A percentile compares a stretch with the other conserved stretches of the same genome.
Conservation (phyloP, 2,329 filamentous ascomycete species). For the Rutstroemia sydowiana region DNA sequence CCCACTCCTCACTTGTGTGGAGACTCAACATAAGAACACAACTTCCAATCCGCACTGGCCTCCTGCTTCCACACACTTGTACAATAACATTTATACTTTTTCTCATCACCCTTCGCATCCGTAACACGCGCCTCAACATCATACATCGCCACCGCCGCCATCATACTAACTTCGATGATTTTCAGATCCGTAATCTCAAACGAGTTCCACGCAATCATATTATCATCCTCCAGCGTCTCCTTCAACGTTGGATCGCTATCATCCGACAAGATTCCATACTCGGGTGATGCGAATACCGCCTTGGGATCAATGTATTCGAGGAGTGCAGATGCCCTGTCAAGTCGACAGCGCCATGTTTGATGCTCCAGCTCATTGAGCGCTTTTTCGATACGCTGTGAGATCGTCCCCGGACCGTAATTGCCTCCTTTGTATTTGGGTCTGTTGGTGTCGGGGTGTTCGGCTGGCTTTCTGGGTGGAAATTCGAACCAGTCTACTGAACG, state of each 20-base stretch:
- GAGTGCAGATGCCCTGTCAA: conserved; percentile 4
- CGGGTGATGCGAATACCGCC: conserved; percentile 8
- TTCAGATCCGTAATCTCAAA: conserved; percentile 8
- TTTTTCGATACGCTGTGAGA: conserved; percentile 6
- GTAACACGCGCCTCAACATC: conserved; percentile 3
- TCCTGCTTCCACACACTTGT: conserved; percentile 8
- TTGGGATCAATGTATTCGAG: conserved; percentile 10
- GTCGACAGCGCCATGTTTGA: conserved; percentile 8
- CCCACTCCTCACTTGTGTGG: conserved; percentile 3
- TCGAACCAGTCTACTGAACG: neutral
- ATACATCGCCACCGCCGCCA: conserved; percentile 1
- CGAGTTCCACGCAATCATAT: conserved; percentile 6
- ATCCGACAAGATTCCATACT: conserved; percentile 6
- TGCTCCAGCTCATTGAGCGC: conserved; percentile 6
- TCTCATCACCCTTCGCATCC: neutral
- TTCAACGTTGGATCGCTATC: conserved; percentile 5
- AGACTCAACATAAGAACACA: conserved; percentile 7
- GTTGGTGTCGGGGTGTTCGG: conserved; percentile 2
- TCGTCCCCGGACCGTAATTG: conserved; percentile 7
- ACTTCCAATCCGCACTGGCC: conserved; percentile 7
- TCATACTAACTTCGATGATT: conserved; percentile 8
- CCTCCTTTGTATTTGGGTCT: conserved; percentile 8
- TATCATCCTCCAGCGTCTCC: conserved; percentile 7
- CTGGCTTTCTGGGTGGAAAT: conserved; percentile 2
- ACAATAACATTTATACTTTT: conserved; percentile 6